Conservation (phyloP, 148 eudicot genomes). For the Nyssa sinensis region DNA sequence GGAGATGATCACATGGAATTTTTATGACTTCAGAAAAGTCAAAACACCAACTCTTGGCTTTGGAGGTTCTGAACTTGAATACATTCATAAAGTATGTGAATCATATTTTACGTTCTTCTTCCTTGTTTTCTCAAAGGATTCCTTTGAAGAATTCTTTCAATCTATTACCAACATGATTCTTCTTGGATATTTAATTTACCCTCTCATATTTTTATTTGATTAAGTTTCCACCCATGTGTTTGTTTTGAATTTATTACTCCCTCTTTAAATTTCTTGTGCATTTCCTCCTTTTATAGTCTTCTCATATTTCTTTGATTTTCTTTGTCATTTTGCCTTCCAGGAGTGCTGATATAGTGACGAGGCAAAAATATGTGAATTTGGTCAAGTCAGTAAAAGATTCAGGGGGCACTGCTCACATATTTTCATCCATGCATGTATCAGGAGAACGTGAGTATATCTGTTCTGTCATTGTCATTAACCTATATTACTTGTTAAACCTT, state of each 20-base stretch:
- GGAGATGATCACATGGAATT: too few relatives aligned
- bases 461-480: not conserved
- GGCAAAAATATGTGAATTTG: conserved; percentile 74
- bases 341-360: conserved; percentile 68
- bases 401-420: conserved; percentile 70
- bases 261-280: not conserved
- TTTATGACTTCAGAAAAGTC: too few relatives aligned
- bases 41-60: too few relatives aligned
- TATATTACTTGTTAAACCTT: not conserved
- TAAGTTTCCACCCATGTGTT: not conserved
- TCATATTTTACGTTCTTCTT: too few relatives aligned
- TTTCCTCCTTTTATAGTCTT: not conserved
- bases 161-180: too few relatives aligned
- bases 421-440: conserved; percentile 97
- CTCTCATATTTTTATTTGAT: not conserved
- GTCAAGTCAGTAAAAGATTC: conserved; percentile 72
- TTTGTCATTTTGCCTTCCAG: conserved; percentile 32
- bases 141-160: too few relatives aligned
- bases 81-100: too few relatives aligned
- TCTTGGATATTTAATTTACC: too few relatives aligned
- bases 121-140: too few relatives aligned
- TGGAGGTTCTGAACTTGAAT: too few relatives aligned
- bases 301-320: not conserved
- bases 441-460: conserved; percentile 81
- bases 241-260: not conserved